These are phyloP conservation scores for Saturnispora ahearnii DNA, from an alignment of 805 yeast genomes.

Conservation along the genomic window DNA sequence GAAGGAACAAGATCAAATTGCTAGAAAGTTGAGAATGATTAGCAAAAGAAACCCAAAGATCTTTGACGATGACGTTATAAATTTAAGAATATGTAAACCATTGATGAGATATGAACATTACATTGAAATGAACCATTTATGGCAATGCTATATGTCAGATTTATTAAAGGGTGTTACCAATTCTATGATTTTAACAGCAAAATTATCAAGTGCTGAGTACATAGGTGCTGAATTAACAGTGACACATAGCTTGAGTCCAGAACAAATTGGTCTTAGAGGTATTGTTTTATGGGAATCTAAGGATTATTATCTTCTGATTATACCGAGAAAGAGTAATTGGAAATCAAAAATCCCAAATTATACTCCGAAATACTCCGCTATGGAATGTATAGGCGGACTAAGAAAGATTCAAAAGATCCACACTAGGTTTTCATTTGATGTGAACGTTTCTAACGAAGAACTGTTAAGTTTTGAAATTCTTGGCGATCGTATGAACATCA, in stretches of 20 bases:
- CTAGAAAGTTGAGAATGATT: constrained; percentile 28
- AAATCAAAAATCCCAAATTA: constrained; percentile 19
- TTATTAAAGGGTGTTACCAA: constrained; percentile 32
- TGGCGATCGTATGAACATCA: constrained; percentile 70
- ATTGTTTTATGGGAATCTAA: constrained; percentile 82
- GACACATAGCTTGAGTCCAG: constrained; percentile 43
- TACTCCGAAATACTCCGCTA: constrained; percentile 14
- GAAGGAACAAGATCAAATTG: constrained; percentile 31
- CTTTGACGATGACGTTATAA: constrained; percentile 14
- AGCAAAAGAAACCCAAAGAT: constrained; percentile 21
- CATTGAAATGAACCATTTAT: constrained; percentile 47
- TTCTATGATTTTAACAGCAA: constrained; percentile 33
- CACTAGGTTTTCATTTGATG: constrained; percentile 48
- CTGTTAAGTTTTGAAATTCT: constrained; percentile 46
- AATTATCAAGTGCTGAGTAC: constrained; percentile 69
- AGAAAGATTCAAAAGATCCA: constrained; percentile 61
- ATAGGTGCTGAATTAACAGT: constrained; percentile 68
- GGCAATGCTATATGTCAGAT: constrained; percentile 63
- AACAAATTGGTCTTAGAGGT: constrained; percentile 56
- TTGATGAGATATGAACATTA: constrained; percentile 40
- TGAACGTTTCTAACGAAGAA: constrained; percentile 19
- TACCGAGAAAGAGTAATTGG: constrained; percentile 36
- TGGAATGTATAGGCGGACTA: constrained; percentile 48
- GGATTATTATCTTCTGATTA: constrained; percentile 55
- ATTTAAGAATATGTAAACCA: constrained; percentile 17